A percentile compares a stretch with the other conserved stretches of the same genome.
These are phyloP conservation scores for Teratosphaeria gauchensis DNA, from an alignment of 2,329 filamentous ascomycete species.

Conservation along the genomic window DNA sequence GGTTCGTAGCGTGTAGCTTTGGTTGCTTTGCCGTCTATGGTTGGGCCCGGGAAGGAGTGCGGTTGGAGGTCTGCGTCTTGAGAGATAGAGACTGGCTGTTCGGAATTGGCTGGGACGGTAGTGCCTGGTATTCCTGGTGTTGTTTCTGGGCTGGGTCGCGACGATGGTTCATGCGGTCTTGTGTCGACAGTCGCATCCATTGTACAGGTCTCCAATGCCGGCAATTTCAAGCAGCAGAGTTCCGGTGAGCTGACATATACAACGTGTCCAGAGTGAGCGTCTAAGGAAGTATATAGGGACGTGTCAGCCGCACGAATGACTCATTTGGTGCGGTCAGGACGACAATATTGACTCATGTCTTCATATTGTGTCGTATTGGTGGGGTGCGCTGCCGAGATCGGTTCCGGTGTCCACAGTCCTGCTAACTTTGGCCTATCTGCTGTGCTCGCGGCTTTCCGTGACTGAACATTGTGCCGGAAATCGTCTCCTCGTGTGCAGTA, in stretches of 20 bases:
- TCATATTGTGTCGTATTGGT: neutral
- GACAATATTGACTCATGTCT: neutral
- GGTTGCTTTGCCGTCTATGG: slow-evolving; percentile 5
- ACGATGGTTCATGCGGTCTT: neutral
- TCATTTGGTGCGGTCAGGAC: neutral
- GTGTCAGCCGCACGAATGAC: neutral
- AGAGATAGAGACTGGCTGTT: neutral
- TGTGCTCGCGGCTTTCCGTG: neutral
- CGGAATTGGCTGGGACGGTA: neutral
- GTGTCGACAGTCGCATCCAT: neutral
- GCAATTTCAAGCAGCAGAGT: neutral
- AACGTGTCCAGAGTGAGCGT: too few relatives aligned
- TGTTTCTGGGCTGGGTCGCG: neutral
- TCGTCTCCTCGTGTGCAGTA: too few relatives aligned
- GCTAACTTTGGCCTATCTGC: neutral
- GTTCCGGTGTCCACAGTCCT: neutral
- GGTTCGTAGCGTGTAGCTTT: slow-evolving; percentile 10
- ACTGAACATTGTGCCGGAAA: neutral
- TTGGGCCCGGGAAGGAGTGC: slow-evolving; percentile 5
- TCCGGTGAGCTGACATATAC: too few relatives aligned
- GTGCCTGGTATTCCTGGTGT: neutral
- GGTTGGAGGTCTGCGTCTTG: neutral
- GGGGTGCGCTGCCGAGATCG: neutral
- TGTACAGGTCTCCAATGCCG: neutral
- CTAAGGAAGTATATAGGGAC: too few relatives aligned